phyloP scores from a whole-genome alignment of 148 eudicot species.

The Persicaria maculosa region DNA sequence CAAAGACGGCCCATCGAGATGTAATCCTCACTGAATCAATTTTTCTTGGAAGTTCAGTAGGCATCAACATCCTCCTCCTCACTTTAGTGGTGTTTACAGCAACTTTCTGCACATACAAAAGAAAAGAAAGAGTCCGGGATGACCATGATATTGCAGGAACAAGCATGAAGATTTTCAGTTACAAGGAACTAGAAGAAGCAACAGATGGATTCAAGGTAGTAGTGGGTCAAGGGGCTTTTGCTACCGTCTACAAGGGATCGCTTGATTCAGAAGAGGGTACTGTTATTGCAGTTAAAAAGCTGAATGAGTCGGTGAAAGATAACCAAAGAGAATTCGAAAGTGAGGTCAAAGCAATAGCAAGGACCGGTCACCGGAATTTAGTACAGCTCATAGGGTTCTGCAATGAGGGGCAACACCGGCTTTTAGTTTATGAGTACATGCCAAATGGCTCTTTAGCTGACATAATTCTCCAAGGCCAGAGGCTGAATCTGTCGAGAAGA shows the following conservation, averaged over 20 bases:
- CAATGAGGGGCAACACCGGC: conserved; percentile 20
- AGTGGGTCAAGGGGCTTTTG: conserved; percentile 29
- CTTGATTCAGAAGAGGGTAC: conserved; percentile 7
- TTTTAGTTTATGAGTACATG: conserved; percentile 31
- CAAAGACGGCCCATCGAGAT: neutral
- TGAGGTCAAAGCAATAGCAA: conserved; percentile 23
- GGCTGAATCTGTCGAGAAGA: conserved; percentile 21
- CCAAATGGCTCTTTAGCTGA: conserved; percentile 27
- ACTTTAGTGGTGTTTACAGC: conserved; percentile 13
- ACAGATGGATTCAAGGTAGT: conserved; percentile 24
- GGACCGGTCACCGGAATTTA: conserved; percentile 28
- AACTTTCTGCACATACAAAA: conserved; percentile 12
- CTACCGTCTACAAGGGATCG: conserved; percentile 26
- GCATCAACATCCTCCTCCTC: conserved; percentile 19
- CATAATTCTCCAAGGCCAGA: conserved; percentile 11
- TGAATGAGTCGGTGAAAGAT: conserved; percentile 2
- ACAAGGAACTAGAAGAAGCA: conserved; percentile 24
- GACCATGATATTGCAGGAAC: neutral
- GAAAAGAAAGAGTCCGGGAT: neutral
- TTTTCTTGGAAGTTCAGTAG: conserved; percentile 22
- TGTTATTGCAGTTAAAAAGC: conserved; percentile 22
- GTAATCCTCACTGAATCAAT: neutral
- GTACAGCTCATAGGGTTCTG: conserved; percentile 26
- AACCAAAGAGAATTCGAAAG: conserved; percentile 25
- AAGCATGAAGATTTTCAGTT: conserved; percentile 20